Conservation (phyloP, 305 asterid genomes). For the Coffea humblotiana region DNA sequence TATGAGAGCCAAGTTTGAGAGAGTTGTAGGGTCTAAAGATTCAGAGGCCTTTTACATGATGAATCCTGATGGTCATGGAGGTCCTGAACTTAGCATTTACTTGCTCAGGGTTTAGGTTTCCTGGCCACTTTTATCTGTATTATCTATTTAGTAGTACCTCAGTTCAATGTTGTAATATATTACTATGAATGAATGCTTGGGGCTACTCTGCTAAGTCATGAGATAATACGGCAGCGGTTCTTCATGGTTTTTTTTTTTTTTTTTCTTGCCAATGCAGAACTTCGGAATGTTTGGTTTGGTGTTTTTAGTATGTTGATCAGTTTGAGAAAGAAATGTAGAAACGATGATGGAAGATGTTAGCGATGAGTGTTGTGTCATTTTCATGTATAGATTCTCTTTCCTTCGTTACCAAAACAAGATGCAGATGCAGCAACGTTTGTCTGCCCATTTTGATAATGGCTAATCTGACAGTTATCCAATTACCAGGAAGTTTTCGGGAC, state of each 20-base stretch:
- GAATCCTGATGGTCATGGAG: constrained; percentile 97
- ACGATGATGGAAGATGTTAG: background rate
- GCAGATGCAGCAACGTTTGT: constrained; percentile 10
- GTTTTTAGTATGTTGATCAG: background rate
- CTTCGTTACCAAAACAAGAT: constrained; percentile 7
- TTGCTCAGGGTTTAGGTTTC: constrained; percentile 64
- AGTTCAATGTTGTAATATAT: background rate
- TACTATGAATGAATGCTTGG: background rate
- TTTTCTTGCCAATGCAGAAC: background rate
- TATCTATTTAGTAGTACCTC: background rate
- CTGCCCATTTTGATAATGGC: constrained; percentile 12
- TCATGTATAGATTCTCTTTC: constrained; percentile 15
- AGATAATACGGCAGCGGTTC: background rate
- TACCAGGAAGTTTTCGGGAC: background rate
- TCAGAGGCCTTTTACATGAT: constrained; percentile 97
- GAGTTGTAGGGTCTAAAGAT: constrained; percentile 92
- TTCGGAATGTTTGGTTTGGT: background rate
- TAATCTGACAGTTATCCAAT: background rate
- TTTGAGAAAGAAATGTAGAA: background rate
- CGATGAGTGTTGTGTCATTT: background rate
- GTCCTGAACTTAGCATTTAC: constrained; percentile 92
- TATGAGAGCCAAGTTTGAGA: constrained; percentile 92
- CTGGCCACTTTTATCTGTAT: no score
- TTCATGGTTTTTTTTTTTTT: background rate
- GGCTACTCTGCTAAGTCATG: background rate